Conservation (phyloP, 2,329 filamentous ascomycete species). For the Aaosphaeria pasadenensis region DNA sequence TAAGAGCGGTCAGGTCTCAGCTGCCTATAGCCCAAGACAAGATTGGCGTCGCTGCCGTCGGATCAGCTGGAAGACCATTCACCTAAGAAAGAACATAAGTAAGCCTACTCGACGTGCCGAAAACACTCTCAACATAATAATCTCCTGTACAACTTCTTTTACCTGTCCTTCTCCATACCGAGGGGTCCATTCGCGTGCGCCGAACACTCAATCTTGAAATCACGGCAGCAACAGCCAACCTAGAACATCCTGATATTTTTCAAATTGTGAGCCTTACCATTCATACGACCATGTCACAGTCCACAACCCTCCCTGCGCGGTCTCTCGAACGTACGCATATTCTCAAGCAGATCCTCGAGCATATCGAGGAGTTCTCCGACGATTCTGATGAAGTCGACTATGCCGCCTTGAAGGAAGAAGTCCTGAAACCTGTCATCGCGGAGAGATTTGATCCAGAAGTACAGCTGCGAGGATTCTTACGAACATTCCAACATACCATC, state of each 20-base stretch:
- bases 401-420: conserved; percentile 19
- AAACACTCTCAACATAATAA: background rate
- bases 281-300: conserved; percentile 1
- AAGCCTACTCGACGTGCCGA: background rate
- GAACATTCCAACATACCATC: conserved; percentile 25
- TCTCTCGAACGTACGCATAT: conserved; percentile 22
- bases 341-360: conserved; percentile 32
- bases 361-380: conserved; percentile 21
- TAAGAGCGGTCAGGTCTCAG: conserved; percentile 6
- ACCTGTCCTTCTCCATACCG: background rate
- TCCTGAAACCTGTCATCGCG: conserved; percentile 28
- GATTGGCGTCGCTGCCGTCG: background rate
- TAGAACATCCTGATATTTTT: too few relatives aligned
- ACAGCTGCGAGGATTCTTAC: conserved; percentile 31
- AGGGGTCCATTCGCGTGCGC: too few relatives aligned
- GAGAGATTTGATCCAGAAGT: conserved; percentile 25
- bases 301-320: conserved; percentile 1
- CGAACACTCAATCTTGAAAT: too few relatives aligned
- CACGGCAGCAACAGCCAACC: too few relatives aligned
- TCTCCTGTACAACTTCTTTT: background rate
- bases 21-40: conserved; percentile 4
- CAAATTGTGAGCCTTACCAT: background rate
- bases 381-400: conserved; percentile 20
- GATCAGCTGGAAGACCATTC: background rate
- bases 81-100: background rate